Conservation (phyloP, 2,329 filamentous ascomycete species). For the Trichoderma harzianum region DNA sequence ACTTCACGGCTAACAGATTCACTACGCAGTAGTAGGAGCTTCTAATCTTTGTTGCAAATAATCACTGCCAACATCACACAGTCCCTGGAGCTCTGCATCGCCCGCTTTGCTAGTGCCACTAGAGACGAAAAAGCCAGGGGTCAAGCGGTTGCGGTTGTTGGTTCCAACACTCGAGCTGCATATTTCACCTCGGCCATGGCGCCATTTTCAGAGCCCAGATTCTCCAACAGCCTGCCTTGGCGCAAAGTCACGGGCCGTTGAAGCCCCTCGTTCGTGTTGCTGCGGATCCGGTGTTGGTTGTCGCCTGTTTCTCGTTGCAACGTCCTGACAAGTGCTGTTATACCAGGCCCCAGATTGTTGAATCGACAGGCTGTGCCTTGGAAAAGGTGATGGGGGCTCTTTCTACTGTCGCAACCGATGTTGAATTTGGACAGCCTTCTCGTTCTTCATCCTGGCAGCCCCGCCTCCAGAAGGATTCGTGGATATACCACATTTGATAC, state of each 20-base stretch:
- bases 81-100: neutral
- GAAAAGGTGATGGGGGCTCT: neutral
- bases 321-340: neutral
- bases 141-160: constrained; percentile 13
- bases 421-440: neutral
- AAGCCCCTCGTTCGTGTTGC: neutral
- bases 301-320: neutral
- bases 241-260: neutral
- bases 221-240: neutral
- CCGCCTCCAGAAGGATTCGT: neutral
- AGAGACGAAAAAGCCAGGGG: neutral
- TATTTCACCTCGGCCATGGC: constrained; percentile 8
- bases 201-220: constrained; percentile 9
- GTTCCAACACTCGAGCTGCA: constrained; percentile 13
- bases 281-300: neutral
- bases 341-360: neutral
- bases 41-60: neutral
- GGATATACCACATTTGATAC: too few relatives aligned
- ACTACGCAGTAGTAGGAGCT: neutral
- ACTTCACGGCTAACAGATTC: neutral
- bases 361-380: neutral
- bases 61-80: neutral
- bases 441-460: neutral
- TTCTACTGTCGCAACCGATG: neutral
- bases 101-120: neutral